Evolutionary conservation across 1,284 basidiomycete species (phyloP).

Genomic region (Cystobasidium pallidum): DNA sequence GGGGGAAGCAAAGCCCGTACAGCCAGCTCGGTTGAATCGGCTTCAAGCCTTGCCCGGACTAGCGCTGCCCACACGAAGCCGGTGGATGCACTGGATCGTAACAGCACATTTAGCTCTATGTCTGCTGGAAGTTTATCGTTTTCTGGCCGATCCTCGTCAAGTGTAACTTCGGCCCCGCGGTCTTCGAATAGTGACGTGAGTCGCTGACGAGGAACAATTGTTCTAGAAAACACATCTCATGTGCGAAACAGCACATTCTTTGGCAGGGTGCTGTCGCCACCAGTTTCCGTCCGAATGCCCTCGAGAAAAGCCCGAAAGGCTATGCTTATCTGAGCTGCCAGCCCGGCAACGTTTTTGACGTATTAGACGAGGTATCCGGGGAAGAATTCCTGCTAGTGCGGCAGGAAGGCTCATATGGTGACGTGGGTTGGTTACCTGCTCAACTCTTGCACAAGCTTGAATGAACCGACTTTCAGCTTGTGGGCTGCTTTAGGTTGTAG

Average conservation of each 20-base stretch:
- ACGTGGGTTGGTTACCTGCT: conserved; percentile 33
- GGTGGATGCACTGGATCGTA: conserved; percentile 1
- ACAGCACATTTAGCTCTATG: conserved; percentile 33
- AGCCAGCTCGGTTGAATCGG: neutral
- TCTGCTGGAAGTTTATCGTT: conserved; percentile 28
- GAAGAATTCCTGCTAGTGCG: conserved; percentile 30
- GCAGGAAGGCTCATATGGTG: conserved; percentile 1
- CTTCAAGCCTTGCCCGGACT: neutral
- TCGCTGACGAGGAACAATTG: neutral
- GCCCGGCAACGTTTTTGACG: conserved; percentile 35
- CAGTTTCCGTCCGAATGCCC: conserved; percentile 5
- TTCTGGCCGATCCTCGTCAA: conserved; percentile 21
- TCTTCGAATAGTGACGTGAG: conserved; percentile 28
- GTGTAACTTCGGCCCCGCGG: conserved; percentile 27
- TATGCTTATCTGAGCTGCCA: conserved; percentile 27
- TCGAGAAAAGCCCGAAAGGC: conserved; percentile 12
- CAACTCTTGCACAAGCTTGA: conserved; percentile 26
- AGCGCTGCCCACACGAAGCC: neutral
- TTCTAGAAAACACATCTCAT: neutral
- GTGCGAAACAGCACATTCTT: neutral
- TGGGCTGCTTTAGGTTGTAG: too few relatives aligned
- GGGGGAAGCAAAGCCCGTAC: too few relatives aligned
- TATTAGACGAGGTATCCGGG: conserved; percentile 21
- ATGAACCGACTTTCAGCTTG: neutral
- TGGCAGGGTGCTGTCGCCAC: conserved; percentile 29